Evolutionary conservation across 805 yeast species (phyloP), one percentile per base, ranked within the genome.

Genomic region (Grigorovia humatica): DNA sequence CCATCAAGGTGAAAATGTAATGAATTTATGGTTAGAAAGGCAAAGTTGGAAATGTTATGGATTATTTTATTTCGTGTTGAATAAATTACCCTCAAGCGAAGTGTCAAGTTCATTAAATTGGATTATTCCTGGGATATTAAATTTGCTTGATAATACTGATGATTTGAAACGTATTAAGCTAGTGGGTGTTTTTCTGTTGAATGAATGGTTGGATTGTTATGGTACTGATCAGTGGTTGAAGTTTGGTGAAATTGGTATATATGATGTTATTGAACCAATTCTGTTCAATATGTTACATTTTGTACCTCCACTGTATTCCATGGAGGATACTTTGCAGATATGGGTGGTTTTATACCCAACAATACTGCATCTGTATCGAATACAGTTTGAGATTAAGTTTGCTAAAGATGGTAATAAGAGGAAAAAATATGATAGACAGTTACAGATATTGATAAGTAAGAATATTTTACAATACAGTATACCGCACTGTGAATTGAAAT

Each of bases 51-150:
- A 58, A 44, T 48, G 63, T 38, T 52, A 65, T 8, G 60, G 67
- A 9, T 51, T 64, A 20, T 59, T 66, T 40, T 56, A 57, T 51
- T 48, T 54, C 1, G 54, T 64, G 7, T 50, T 66, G 9, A 18
- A 45, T 9, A 49, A 57, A 52, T 29, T 65, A 29, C 46, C 49
- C 17, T 52, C 54, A 27, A 49, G 49, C 23, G 54, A 60, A n/a
- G 48, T 67, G 1, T 61, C 68, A 4, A 45, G 60, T 2, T 60
- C 66, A 52, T 43, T 67, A 19, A 56, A 66, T 58, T 67, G 70
- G 70, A 61, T 67, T 12, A 59, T 60, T 8, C 69, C 70, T 2
- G 69, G 67, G 2, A 62, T 67, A 12, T 50, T 66, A 23, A 65
- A 65, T 50, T 44, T 66, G 7, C 35, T 67, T 45, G 70, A 66